A percentile compares a stretch with the other conserved stretches of the same genome.
Conservation (phyloP, 768 basidiomycete genomes). For the Hydnum rufescens region DNA sequence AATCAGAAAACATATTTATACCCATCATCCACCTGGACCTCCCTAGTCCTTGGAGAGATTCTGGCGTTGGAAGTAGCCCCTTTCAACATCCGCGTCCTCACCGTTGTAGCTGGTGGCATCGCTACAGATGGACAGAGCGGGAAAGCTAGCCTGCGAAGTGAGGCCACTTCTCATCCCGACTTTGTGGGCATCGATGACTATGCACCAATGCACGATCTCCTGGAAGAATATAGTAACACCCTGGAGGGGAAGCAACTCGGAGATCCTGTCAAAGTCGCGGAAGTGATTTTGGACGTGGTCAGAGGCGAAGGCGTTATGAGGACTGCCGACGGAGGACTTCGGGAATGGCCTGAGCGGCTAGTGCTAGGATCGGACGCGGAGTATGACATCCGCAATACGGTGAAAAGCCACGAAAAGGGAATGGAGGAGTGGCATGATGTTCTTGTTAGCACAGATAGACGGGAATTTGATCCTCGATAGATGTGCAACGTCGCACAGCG, state of each 20-base stretch:
- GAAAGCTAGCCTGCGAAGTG: no score
- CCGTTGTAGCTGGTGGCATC: neutral
- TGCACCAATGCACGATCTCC: neutral
- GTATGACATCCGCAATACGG: neutral
- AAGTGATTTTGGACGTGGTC: neutral
- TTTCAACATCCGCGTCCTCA: conserved; percentile 2
- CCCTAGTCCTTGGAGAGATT: neutral
- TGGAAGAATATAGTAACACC: neutral
- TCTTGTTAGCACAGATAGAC: neutral
- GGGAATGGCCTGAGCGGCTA: neutral
- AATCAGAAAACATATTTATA: neutral
- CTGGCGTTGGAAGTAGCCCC: neutral
- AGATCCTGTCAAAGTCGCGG: neutral
- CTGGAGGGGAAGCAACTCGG: neutral
- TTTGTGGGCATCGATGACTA: neutral
- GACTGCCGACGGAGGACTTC: neutral
- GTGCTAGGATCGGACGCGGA: neutral
- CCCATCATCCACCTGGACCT: neutral
- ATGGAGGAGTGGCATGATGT: neutral
- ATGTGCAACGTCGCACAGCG: no score
- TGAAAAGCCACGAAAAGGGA: neutral
- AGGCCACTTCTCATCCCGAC: neutral
- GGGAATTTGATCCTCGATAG: no score
- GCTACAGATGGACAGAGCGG: neutral
- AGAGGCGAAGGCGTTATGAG: neutral